Percentiles rank a stretch among this genome's conserved stretches.
Evolutionary conservation across 441 rosid species (phyloP).

Genomic region (Arabidopsis lyrata): DNA sequence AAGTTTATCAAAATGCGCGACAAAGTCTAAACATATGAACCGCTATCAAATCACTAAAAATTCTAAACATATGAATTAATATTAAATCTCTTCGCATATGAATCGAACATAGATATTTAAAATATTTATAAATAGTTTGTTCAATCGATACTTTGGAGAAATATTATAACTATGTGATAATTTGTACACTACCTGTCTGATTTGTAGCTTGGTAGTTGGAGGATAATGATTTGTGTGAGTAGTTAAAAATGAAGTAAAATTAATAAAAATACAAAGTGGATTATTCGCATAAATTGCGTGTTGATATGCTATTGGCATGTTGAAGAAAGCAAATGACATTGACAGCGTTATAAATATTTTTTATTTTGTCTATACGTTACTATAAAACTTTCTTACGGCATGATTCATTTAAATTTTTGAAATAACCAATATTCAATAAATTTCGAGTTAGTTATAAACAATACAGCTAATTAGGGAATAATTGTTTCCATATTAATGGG

Average conservation of each 20-base stretch:
- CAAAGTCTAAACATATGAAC: background rate
- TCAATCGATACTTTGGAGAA: background rate
- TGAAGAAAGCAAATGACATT: slow-evolving; percentile 18
- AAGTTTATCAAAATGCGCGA: no score
- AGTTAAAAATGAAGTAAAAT: background rate
- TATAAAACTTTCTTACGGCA: slow-evolving; percentile 10
- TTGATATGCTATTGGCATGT: slow-evolving; percentile 1
- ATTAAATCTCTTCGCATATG: background rate
- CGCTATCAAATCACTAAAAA: background rate
- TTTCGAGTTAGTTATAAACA: background rate
- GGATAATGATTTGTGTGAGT: slow-evolving; percentile 27
- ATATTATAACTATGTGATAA: background rate
- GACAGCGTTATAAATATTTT: slow-evolving; percentile 4
- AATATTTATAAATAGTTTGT: background rate
- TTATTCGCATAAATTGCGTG: slow-evolving; percentile 33
- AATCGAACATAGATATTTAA: background rate
- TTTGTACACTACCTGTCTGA: background rate
- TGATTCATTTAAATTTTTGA: slow-evolving; percentile 1
- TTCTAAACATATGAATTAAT: background rate
- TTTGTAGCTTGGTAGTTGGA: slow-evolving; percentile 3
- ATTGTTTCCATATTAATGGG: background rate
- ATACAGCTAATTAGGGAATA: slow-evolving; percentile 23
- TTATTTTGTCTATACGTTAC: slow-evolving; percentile 26
- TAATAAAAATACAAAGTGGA: slow-evolving; percentile 5
- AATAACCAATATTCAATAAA: slow-evolving; percentile 10